Percentiles rank a stretch among this genome's conserved stretches.
Conservation (phyloP, 1,284 basidiomycete species). For the Ustilago xerochloae region DNA sequence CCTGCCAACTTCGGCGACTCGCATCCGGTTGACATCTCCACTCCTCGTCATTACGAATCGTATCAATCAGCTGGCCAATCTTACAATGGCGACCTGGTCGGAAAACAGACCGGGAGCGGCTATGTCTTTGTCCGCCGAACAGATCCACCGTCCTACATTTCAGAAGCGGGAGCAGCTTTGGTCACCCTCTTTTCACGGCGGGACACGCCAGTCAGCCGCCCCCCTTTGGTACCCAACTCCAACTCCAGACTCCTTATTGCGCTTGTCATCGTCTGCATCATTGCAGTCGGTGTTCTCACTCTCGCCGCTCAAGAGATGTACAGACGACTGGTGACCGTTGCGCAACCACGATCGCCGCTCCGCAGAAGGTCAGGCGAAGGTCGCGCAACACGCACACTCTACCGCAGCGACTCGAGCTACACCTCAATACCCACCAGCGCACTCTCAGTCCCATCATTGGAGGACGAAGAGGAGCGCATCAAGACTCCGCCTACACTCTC, state of each 20-base stretch:
- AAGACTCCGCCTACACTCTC: constrained; percentile 40
- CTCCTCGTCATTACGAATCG: not conserved
- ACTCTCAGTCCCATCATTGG: constrained; percentile 21
- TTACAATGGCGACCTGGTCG: constrained; percentile 29
- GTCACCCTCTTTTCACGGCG: constrained; percentile 33
- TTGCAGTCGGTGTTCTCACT: constrained; percentile 39
- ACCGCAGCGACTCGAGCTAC: constrained; percentile 30
- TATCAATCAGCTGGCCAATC: not conserved
- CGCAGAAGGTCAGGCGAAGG: constrained; percentile 34
- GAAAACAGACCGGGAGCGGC: constrained; percentile 44
- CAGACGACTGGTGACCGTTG: constrained; percentile 4
- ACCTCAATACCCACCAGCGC: constrained; percentile 8
- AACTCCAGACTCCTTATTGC: constrained; percentile 41
- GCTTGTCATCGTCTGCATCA: constrained; percentile 44
- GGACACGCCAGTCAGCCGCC: constrained; percentile 34
- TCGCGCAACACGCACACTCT: constrained; percentile 11
- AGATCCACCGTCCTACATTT: constrained; percentile 20
- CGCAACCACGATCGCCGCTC: constrained; percentile 33
- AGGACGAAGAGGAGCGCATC: constrained; percentile 48
- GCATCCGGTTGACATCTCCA: not conserved
- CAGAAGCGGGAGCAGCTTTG: constrained; percentile 24
- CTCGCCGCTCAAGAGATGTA: constrained; percentile 35
- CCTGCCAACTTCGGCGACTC: not conserved
- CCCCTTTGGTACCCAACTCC: constrained; percentile 47
- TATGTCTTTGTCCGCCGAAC: constrained; percentile 34